Evolutionary conservation across 352 stramenopile species (phyloP).

Genomic region (Phytophthora colocasiae): DNA sequence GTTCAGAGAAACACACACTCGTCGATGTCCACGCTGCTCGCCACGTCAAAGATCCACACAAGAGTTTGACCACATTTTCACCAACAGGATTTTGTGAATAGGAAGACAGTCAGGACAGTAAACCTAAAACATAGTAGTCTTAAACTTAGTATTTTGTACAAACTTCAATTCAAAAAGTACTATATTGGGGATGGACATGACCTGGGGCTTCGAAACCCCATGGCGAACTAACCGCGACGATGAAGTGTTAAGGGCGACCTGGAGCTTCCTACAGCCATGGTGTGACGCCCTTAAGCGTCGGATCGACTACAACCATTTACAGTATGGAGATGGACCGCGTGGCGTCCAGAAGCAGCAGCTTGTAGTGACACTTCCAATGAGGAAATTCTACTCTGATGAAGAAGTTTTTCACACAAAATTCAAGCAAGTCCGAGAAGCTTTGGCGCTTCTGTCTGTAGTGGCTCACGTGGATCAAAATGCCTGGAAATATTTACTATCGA

Average conservation of each 20-base stretch:
- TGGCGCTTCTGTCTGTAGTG: constrained; percentile 35
- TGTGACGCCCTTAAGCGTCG: constrained; percentile 4
- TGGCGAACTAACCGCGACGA: no score
- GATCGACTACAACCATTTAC: background rate
- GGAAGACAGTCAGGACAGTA: no score
- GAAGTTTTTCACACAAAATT: constrained; percentile 11
- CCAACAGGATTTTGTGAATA: no score
- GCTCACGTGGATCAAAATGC: constrained; percentile 19
- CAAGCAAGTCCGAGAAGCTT: constrained; percentile 20
- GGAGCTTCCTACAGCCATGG: constrained; percentile 24
- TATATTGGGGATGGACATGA: background rate
- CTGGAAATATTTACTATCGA: constrained; percentile 37
- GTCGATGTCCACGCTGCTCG: no score
- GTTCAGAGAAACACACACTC: no score
- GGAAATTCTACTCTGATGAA: constrained; percentile 9
- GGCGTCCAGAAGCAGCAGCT: constrained; percentile 7
- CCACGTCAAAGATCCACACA: no score
- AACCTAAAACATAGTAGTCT: no score
- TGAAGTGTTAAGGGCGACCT: background rate
- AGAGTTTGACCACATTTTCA: no score
- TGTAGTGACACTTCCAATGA: constrained; percentile 15
- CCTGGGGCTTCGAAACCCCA: background rate
- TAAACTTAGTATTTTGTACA: no score
- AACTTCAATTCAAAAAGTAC: no score
- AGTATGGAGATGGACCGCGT: constrained; percentile 5